Base-by-base conservation (phyloP, 2,329 filamentous ascomycete species). In the Botrytis medusae region DNA sequence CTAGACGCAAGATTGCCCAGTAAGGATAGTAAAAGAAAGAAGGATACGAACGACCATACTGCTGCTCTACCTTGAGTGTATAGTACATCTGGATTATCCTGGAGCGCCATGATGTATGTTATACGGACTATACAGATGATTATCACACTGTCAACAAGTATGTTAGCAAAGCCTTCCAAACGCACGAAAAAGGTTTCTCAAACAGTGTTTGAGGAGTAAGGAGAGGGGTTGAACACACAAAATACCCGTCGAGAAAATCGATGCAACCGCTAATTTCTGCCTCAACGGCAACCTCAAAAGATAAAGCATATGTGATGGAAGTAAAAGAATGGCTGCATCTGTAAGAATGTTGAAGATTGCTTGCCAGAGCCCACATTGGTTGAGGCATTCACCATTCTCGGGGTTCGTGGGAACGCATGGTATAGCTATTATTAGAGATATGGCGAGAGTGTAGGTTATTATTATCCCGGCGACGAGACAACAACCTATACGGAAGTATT, bases 21-120 rank as follows among this genome's bases (percentile, higher is more conserved):
- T 8, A 20, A 14, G 4, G 25, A 16, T 9, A 7, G 16, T 20
- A 25, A 44, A n/a, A 34, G 20, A 29, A 57, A 57, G 32, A 48
- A 42, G 42, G 1, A 10, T 2, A 65, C 62, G 12, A 34, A 65
- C 62, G 62, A 65, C 62, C 62, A 65, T 34, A 65, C n/a, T 48
- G 62, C 62, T 34, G 62, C 62, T 65, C 42, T 34, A 20, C 62
- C 62, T 34, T 65, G 62, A 16, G 42, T 65, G 29, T 65, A 65
- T n/a, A 65, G 62, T 9, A 46, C 62, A 34, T 65, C 62, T 34
- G 62, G 29, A 6, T 65, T 65, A 37, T 48, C 6, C 25, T 65
- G 62, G 8, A 65, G 29, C 10, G 62, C 62, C 62, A 48, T 65
- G 0, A 65, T 65, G 12, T 65, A 65, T 34, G 62, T 65, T 48